Evolutionary conservation across 306 rosid genomes (phyloP), one percentile per base, ranked within the genome.

Genomic region (Arachis stenosperma): DNA sequence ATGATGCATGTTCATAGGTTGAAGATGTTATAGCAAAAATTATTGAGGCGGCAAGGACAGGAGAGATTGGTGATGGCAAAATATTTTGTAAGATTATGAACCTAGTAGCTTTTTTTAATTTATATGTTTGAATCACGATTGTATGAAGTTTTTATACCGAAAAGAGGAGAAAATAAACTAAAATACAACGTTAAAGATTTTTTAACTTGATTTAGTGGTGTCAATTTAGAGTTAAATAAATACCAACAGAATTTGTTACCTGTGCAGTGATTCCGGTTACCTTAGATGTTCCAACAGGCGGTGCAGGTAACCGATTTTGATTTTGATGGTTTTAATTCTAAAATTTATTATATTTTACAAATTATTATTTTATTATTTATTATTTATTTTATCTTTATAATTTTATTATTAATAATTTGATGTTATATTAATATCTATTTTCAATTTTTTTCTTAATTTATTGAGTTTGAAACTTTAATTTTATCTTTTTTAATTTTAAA

Each of bases 61-160:
- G 97, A 57, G 97, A 94, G 81, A 93, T 93, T 70, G 98, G 98
- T 6, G 98, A 93, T 70, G 98, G 98, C 50, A 93, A 93, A 83
- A 93, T 89, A 73, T 93, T 93, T 78, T 57, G 97, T 93, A 79
- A 86, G 93, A 43, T 83, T n/a, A n/a, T 55, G 8, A 75, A 41
- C 44, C 44, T 41, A 63, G 71, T 42, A 59, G 37, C 62, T 76
- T 73, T 61, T 12, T 15, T 9, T 55, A 30, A 30, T 3, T 30
- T 30, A 30, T 3, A 53, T 67, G 50, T 54, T 40, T 56, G 63
- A 43, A 72, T 63, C 58, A 17, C 29, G 46, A 33, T 15, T 58
- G 41, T 10, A 17, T 12, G 5, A n/a, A 22, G 56, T 60, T 73
- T 63, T 75, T 48, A 22, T 69, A 27, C 48, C 29, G 9, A n/a